A percentile compares a stretch with the other conserved stretches of the same genome.
phyloP scores from a whole-genome alignment of 176 grass and related monocot genomes.

The Urochloa ruziziensis region DNA sequence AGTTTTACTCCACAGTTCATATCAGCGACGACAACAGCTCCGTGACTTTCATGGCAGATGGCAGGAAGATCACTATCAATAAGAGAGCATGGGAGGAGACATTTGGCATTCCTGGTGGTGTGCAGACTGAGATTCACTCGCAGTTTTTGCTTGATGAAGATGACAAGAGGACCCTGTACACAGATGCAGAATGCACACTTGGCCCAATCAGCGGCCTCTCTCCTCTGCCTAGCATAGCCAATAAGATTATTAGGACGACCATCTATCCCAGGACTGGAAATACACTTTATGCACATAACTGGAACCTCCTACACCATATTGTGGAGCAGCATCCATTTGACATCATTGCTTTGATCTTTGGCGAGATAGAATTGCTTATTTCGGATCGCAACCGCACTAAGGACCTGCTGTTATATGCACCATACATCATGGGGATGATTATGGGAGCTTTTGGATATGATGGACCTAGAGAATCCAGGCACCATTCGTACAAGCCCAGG shows the following conservation, averaged over 20 bases:
- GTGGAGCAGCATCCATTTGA: slow-evolving; percentile 20
- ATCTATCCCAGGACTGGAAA: slow-evolving; percentile 19
- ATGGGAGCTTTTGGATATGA: slow-evolving; percentile 14
- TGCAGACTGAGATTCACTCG: not conserved
- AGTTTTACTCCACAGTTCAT: slow-evolving; percentile 30
- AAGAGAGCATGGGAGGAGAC: slow-evolving; percentile 21
- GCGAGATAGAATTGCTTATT: too few species aligned
- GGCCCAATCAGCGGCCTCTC: not conserved
- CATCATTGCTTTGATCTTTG: slow-evolving; percentile 9
- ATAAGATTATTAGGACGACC: slow-evolving; percentile 14
- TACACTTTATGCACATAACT: not conserved
- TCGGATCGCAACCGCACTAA: too few species aligned
- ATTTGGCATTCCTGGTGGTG: not conserved
- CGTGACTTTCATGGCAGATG: slow-evolving; percentile 30
- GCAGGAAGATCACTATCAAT: not conserved
- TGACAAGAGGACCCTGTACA: slow-evolving; percentile 21
- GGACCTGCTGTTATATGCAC: too few species aligned
- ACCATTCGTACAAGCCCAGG: slow-evolving; percentile 11
- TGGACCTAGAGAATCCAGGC: not conserved
- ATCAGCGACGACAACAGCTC: slow-evolving; percentile 11
- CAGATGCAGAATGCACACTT: not conserved
- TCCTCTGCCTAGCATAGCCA: too few species aligned
- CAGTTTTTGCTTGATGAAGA: slow-evolving; percentile 22
- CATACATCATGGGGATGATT: too few species aligned
- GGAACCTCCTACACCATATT: slow-evolving; percentile 18